Conservation (phyloP, 371 early-diverging fungal species). For the Rhizopus sp. region DNA sequence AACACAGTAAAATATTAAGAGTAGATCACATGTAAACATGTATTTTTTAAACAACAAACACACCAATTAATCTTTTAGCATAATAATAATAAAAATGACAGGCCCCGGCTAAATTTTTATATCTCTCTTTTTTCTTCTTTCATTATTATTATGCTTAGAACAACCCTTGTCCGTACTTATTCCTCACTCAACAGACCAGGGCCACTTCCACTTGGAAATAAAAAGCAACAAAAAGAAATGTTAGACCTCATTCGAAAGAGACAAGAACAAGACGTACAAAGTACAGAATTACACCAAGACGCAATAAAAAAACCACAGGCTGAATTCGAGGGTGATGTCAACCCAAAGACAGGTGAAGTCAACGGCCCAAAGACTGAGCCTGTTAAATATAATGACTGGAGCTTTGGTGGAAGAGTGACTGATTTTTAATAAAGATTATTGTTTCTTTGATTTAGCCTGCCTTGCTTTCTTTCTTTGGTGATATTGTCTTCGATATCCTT, state of each 20-base stretch:
- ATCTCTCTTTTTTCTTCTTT: not conserved
- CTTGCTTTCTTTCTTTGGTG: slow-evolving; percentile 54
- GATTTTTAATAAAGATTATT: slow-evolving; percentile 63
- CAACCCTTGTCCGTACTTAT: slow-evolving; percentile 28
- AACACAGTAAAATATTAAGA: too few relatives aligned
- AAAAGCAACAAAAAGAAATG: slow-evolving; percentile 73
- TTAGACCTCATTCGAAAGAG: slow-evolving; percentile 64
- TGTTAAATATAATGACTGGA: slow-evolving; percentile 89
- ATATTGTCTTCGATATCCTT: slow-evolving; percentile 60
- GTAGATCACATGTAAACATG: too few relatives aligned
- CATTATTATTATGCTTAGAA: slow-evolving; percentile 21
- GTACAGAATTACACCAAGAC: slow-evolving; percentile 62
- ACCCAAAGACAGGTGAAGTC: slow-evolving; percentile 81
- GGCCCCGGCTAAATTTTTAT: not conserved
- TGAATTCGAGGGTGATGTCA: slow-evolving; percentile 77
- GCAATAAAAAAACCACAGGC: slow-evolving; percentile 48
- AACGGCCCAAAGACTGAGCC: slow-evolving; percentile 87
- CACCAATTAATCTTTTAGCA: too few relatives aligned
- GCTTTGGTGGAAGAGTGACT: slow-evolving; percentile 80
- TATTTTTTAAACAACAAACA: not conserved
- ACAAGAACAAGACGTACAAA: slow-evolving; percentile 31
- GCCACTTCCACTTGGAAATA: slow-evolving; percentile 77
- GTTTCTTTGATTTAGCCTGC: slow-evolving; percentile 41
- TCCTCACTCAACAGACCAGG: slow-evolving; percentile 57
- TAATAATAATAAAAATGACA: not conserved